Evolutionary conservation across 2,329 filamentous ascomycete species (phyloP), one percentile per base, ranked within the genome.

Genomic region (Talaromyces sp.): DNA sequence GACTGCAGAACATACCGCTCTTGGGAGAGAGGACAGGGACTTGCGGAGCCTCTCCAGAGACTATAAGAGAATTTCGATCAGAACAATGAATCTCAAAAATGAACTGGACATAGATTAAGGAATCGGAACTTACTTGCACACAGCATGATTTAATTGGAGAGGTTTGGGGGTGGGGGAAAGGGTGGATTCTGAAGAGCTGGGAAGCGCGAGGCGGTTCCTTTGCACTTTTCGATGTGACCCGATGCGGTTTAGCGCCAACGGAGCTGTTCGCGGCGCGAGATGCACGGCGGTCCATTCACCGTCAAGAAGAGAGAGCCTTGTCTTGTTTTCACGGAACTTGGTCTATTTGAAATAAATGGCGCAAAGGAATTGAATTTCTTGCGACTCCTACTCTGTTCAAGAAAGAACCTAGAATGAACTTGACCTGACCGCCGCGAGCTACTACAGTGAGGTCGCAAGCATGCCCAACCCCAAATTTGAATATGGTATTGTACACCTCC

Each of bases 31-130:
- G 90, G 63, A 97, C 93, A 51, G 94, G 92, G 77, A 91, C 88
- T 78, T 96, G 89, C 61, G 94, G 93, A 78, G 91, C 87, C 83
- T 97, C 93, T 77, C 94, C 94, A 58, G 94, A 99, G 75, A 99
- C 93, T 96, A 68, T 50, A 51, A 45, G 20, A 51, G 50, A 55
- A 52, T 32, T 44, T 33, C 3, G 42, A 70, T 47, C 68, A 60
- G n/a, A 49, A 11, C 17, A 17, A 24, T 16, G 32, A 19, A 16
- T 36, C n/a, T n/a, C 4, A 13, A 47, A 35, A 32, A 19, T 24
- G 2, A 10, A 32, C 36, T n/a, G 9, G 17, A 19, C 29, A 11
- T 42, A 4, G 5, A 22, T 43, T 7, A 22, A 37, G 16, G 16
- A 19, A 9, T 5, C 16, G 8, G 10, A 4, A 84, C 76, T 82